phyloP scores from a whole-genome alignment of 1,139 yeast species.

The Hanseniaspora sp. region DNA sequence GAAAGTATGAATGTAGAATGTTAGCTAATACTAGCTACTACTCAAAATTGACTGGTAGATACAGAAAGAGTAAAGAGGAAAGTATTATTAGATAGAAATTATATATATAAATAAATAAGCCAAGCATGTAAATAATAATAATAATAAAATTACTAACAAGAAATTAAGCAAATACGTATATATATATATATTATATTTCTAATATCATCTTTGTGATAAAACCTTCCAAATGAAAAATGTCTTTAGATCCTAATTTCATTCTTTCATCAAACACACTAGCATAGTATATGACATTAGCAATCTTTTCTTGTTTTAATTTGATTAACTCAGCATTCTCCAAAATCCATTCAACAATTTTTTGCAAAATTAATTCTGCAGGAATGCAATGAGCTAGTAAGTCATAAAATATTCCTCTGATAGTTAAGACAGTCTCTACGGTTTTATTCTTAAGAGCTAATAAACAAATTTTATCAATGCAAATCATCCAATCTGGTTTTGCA shows the following conservation, averaged over 20 bases:
- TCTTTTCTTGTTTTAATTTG: conserved; percentile 1
- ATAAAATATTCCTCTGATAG: conserved; percentile 63
- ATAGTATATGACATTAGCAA: conserved; percentile 44
- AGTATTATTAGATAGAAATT: not conserved
- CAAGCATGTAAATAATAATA: conserved; percentile 2
- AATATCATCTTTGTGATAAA: conserved; percentile 78
- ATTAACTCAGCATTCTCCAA: conserved; percentile 17
- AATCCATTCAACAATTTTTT: conserved; percentile 27
- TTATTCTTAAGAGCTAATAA: conserved; percentile 47
- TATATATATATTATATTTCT: conserved; percentile 18
- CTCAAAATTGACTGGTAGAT: not conserved
- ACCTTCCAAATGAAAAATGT: conserved; percentile 90
- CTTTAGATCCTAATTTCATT: conserved; percentile 71
- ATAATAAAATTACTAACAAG: no score
- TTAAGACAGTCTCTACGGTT: conserved; percentile 61
- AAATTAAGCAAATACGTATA: no score
- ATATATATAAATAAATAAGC: not conserved
- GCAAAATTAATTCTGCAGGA: conserved; percentile 64
- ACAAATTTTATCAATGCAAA: conserved; percentile 58
- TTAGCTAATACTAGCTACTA: conserved; percentile 37
- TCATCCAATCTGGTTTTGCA: conserved; percentile 77
- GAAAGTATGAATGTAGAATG: conserved; percentile 43
- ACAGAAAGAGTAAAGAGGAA: not conserved
- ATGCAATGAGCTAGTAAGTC: conserved; percentile 87
- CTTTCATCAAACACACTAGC: conserved; percentile 81